Evolutionary conservation across 805 yeast genomes (phyloP), one percentile per base, ranked within the genome.

Genomic region (Teunomyces stri): DNA sequence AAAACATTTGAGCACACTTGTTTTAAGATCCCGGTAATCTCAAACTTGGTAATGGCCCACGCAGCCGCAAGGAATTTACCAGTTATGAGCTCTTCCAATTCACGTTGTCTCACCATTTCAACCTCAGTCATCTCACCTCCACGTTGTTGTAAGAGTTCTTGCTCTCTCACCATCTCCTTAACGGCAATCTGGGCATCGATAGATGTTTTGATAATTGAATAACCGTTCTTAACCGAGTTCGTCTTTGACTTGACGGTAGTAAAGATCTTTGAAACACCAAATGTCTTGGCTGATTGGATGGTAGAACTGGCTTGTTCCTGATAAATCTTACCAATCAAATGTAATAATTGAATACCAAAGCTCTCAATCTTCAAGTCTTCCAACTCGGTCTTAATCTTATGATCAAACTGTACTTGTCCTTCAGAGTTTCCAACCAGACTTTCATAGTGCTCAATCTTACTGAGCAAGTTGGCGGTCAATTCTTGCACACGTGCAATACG

Each of bases 51-150:
- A 34, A 96, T 88, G 18, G 88, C 87, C 99, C 99, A 94, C 15
- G 96, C 95, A 1, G 96, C 90, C 6, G 94, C 92, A 43, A 94
- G 75, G 18, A 94, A 80, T 64, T 92, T 94, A 20, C 99, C 98
- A 46, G 89, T 83, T 52, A 92, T 78, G 47, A 80, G 70, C 43
- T 89, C 79, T 60, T 92, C 97, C 69, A 87, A 80, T 61, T 89
- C 94, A 1, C 84, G 89, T 45, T 66, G 68, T 47, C 63, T 56
- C 38, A 76, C 45, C 46, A 51, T 52, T 42, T 69, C 64, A 25
- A 75, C 78, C 9, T 59, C 66, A 4, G 71, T 57, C 7, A 62
- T 55, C 44, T 62, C 65, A 6, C 42, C 60, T 3, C 71, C 74
- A 5, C 60, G 58, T 7, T 33, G 29, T 35, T 63, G 63, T 18